phyloP scores from a whole-genome alignment of 2,329 filamentous ascomycete genomes.

The Aspergillus brunneoviolaceus region DNA sequence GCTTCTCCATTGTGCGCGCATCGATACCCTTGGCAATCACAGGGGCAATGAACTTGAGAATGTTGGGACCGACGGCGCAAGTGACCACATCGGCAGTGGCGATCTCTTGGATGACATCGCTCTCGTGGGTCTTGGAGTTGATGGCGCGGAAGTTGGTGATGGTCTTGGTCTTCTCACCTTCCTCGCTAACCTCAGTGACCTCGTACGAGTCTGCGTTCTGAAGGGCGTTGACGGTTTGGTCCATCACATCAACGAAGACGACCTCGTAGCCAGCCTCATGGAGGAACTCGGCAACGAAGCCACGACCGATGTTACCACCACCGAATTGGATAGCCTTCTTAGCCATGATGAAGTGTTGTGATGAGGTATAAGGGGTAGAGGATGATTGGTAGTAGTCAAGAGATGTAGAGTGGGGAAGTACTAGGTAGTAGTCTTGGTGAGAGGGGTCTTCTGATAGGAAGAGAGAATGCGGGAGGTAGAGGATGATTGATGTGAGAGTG shows the following conservation, averaged over 20 bases:
- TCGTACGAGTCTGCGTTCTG: constrained; percentile 76
- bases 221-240: constrained; percentile 74
- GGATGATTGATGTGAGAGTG: neutral
- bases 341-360: constrained; percentile 32
- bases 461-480: neutral
- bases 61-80: constrained; percentile 93
- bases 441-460: neutral
- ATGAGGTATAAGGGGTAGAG: constrained; percentile 2
- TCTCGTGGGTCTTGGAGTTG: constrained; percentile 86
- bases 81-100: constrained; percentile 86
- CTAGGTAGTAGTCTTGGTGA: neutral
- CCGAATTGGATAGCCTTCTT: constrained; percentile 82
- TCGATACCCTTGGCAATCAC: constrained; percentile 94
- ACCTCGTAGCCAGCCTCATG: constrained; percentile 95
- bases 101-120: constrained; percentile 80
- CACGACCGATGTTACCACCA: constrained; percentile 81
- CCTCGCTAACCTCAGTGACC: constrained; percentile 86
- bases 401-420: neutral
- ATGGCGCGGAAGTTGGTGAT: constrained; percentile 97
- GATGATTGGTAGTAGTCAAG: constrained; percentile 2
- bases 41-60: constrained; percentile 94
- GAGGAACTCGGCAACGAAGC: constrained; percentile 87
- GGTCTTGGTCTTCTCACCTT: constrained; percentile 75
- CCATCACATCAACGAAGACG: constrained; percentile 92
- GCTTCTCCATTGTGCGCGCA: constrained; percentile 63